These are phyloP conservation scores for Triticum timopheevii DNA, from an alignment of 176 grass and related monocot genomes.

Conservation along the genomic window DNA sequence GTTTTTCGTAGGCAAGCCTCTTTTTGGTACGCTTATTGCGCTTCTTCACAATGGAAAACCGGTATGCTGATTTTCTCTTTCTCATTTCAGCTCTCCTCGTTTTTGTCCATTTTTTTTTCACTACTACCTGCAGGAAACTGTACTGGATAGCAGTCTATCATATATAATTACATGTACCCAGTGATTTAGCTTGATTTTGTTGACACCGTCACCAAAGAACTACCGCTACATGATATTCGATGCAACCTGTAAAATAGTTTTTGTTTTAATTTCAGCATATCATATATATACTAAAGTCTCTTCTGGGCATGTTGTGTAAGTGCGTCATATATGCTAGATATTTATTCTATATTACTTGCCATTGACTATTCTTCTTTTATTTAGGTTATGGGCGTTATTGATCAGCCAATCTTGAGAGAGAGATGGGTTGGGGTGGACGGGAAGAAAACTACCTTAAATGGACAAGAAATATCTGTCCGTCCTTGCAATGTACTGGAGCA, in stretches of 20 bases:
- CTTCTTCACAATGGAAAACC: conserved; percentile 78
- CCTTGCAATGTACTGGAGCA: conserved; percentile 64
- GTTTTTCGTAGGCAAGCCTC: conserved; percentile 72
- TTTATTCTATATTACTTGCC: not conserved
- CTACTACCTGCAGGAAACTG: not conserved
- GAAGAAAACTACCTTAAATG: conserved; percentile 82
- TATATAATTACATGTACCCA: not conserved
- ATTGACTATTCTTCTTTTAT: conserved; percentile 10
- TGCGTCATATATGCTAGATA: not conserved
- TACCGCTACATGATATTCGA: not conserved
- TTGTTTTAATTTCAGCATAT: not conserved
- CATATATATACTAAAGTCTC: not conserved
- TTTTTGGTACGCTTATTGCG: conserved; percentile 89
- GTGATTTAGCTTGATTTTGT: not conserved
- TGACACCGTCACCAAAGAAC: conserved; percentile 1
- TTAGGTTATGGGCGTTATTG: conserved; percentile 86
- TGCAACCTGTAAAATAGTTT: not conserved
- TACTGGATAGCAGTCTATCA: not conserved
- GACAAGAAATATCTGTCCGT: conserved; percentile 64
- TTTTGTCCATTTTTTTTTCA: conserved; percentile 10
- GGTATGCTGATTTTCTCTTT: conserved; percentile 45
- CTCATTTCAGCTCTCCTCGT: not conserved
- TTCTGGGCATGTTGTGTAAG: not conserved
- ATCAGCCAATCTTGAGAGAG: conserved; percentile 78
- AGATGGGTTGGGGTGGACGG: conserved; percentile 84